A percentile compares a stretch with the other conserved stretches of the same genome.
Conservation (phyloP, 1,284 basidiomycete species). For the Irpex sp. region DNA sequence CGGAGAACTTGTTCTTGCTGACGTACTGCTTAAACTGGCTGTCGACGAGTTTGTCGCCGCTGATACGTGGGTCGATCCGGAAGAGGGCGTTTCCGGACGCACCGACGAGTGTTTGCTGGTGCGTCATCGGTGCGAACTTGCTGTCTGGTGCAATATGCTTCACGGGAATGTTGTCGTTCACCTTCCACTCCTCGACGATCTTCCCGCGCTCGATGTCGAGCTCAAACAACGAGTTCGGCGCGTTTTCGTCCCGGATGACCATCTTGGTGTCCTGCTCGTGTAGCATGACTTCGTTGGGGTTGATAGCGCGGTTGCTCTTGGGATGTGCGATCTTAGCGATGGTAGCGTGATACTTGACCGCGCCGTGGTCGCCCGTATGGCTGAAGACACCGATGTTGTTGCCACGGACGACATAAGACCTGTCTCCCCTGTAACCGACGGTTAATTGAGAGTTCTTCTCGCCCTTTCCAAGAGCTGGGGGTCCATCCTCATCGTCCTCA, state of each 20-base stretch:
- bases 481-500: conserved; percentile 51
- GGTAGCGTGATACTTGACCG: conserved; percentile 85
- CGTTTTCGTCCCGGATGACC: conserved; percentile 86
- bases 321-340: conserved; percentile 84
- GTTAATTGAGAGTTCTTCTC: conserved; percentile 88
- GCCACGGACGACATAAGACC: conserved; percentile 94
- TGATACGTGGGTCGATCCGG: conserved; percentile 93
- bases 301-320: conserved; percentile 77
- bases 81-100: conserved; percentile 93
- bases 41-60: conserved; percentile 92
- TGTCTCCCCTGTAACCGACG: conserved; percentile 94
- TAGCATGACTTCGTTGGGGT: conserved; percentile 91
- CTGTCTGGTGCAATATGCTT: conserved; percentile 89
- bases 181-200: conserved; percentile 98
- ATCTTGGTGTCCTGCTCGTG: conserved; percentile 97
- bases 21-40: conserved; percentile 96
- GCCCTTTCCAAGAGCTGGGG: conserved; percentile 41
- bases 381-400: conserved; percentile 98
- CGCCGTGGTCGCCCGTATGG: conserved; percentile 59
- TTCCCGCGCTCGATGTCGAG: conserved; percentile 97
- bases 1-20: conserved; percentile 94
- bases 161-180: conserved; percentile 85
- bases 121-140: conserved; percentile 95
- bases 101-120: conserved; percentile 91
- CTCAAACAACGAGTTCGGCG: conserved; percentile 85